A percentile compares a stretch with the other conserved stretches of the same genome.
Evolutionary conservation across 2,329 filamentous ascomycete genomes (phyloP).

Genomic region (Aspergillus sp.): DNA sequence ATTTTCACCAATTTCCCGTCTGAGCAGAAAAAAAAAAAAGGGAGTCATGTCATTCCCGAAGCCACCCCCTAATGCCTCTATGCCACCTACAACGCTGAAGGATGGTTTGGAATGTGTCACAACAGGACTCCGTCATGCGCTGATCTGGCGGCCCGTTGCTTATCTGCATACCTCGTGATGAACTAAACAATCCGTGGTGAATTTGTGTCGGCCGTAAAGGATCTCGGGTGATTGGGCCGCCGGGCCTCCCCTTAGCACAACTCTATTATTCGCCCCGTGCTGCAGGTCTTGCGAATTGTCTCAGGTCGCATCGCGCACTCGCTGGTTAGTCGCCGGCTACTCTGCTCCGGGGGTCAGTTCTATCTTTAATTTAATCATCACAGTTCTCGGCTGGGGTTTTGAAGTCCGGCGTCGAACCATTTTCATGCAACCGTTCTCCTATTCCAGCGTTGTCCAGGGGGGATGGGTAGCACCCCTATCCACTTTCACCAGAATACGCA

Average conservation of each 20-base stretch:
- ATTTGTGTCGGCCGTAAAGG: neutral
- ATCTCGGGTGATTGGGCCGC: neutral
- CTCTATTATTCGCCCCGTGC: neutral
- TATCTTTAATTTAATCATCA: neutral
- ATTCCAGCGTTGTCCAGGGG: too few relatives aligned
- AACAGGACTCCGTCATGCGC: neutral
- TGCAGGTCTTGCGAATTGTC: neutral
- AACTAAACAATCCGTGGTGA: neutral
- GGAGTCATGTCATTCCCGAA: too few relatives aligned
- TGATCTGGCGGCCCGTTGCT: constrained; percentile 7
- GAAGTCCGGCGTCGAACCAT: too few relatives aligned
- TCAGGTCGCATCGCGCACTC: neutral
- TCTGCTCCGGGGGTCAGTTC: neutral
- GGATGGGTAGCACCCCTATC: too few relatives aligned
- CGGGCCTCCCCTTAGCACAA: neutral
- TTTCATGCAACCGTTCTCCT: too few relatives aligned
- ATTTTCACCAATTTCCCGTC: too few relatives aligned
- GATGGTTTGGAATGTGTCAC: neutral
- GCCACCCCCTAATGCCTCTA: too few relatives aligned
- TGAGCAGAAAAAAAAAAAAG: too few relatives aligned
- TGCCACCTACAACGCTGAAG: neutral
- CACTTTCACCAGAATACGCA: too few relatives aligned
- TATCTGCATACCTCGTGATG: neutral
- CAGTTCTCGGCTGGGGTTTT: too few relatives aligned
- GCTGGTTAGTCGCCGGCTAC: neutral